A percentile compares a stretch with the other conserved stretches of the same genome.
Conservation (phyloP, 129 eudicot genomes). For the Ambrosia trifida region DNA sequence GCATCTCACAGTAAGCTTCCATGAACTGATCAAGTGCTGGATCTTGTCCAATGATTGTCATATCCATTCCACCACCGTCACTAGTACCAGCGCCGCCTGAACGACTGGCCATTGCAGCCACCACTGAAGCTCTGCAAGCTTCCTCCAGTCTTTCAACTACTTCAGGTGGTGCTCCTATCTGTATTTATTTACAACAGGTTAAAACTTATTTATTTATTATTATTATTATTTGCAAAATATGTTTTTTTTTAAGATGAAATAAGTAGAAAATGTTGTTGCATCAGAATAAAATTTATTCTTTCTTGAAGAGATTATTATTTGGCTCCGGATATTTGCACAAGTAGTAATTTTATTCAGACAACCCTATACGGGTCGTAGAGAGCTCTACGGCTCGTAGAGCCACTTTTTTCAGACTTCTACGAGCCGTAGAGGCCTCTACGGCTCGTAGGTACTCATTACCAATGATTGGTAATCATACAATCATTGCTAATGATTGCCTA, state of each 20-base stretch:
- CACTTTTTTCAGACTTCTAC: too few relatives aligned
- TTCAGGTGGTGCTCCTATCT: conserved; percentile 98
- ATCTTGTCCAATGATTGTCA: conserved; percentile 67
- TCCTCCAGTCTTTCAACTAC: conserved; percentile 86
- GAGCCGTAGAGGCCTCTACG: too few relatives aligned
- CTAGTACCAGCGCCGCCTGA: conserved; percentile 24
- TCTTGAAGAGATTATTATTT: conserved; percentile 16
- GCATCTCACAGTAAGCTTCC: conserved; percentile 99
- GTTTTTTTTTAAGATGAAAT: neutral
- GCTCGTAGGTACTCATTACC: too few relatives aligned
- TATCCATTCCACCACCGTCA: conserved; percentile 29
- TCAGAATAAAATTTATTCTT: neutral
- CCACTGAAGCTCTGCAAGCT: conserved; percentile 56
- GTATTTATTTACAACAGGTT: neutral
- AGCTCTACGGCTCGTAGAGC: too few relatives aligned
- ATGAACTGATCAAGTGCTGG: conserved; percentile 93
- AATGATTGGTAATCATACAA: too few relatives aligned
- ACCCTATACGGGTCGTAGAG: too few relatives aligned
- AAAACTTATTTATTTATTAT: neutral
- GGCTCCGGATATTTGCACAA: too few relatives aligned
- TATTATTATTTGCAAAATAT: too few relatives aligned
- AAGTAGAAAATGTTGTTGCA: neutral
- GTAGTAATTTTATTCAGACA: too few relatives aligned
- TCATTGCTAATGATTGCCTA: too few relatives aligned
- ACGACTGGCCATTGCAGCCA: conserved; percentile 32